phyloP scores from a whole-genome alignment of 305 asterid species.

The Solanum hybrid region DNA sequence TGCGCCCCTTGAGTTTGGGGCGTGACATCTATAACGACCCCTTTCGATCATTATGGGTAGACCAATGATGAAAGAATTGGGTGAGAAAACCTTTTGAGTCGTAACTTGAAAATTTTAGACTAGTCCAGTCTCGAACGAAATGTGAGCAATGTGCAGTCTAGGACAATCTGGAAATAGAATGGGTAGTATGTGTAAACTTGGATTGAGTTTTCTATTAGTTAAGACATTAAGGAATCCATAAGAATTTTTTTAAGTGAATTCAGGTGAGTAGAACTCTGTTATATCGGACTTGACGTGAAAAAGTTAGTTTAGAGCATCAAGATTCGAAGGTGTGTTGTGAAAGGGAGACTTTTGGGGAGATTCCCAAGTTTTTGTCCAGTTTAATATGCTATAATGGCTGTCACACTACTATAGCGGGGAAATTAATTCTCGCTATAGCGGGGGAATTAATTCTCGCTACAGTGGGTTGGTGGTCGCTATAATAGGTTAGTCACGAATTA shows the following conservation, averaged over 20 bases:
- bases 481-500: not conserved
- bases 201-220: not conserved
- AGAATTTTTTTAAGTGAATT: not conserved
- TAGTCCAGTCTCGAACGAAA: not conserved
- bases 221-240: not conserved
- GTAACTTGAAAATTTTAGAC: not conserved
- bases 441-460: not conserved
- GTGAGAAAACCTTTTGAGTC: not conserved
- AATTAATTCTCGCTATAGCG: not conserved
- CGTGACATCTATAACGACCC: no score
- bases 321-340: not conserved
- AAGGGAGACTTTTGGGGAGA: not conserved
- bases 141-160: not conserved
- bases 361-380: not conserved
- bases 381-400: no score
- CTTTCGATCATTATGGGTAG: not conserved
- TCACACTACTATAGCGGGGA: not conserved
- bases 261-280: not conserved
- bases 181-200: not conserved
- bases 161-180: not conserved
- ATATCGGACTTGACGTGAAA: not conserved
- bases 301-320: no score
- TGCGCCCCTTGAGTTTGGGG: no score
- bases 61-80: not conserved
- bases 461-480: not conserved